Evolutionary conservation across 495 filamentous ascomycete species (phyloP), one percentile per base, ranked within the genome.

Genomic region (Neurospora sp.): DNA sequence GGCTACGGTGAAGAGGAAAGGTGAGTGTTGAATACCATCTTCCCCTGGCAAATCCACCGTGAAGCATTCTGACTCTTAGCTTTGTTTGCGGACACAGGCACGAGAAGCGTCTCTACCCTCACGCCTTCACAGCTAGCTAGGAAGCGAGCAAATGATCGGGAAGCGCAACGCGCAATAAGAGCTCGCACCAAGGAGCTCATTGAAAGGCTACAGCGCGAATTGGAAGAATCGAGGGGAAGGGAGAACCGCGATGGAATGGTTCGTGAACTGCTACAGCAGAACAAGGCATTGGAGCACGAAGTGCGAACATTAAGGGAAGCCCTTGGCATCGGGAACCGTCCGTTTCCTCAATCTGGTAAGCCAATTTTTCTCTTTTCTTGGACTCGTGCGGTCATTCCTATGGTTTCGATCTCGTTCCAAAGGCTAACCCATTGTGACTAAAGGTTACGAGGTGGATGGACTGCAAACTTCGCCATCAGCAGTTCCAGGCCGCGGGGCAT

Each of bases 61-160:
- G 3, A 22, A 72, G 16, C 66, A 38, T 72, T 70, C 72, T 61
- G 14, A 18, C 48, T 22, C 31, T 40, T 59, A 59, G 5, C 11
- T 31, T 27, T 59, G 48, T 27, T n/a, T 69, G 40, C 12, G 38
- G 10, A n/a, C 53, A 20, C 69, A 86, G 89, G 87, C n/a, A 87
- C 88, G 37, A 84, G 91, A 72, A 90, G 90, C 46, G 91, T 94
- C 22, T 89, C 90, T 70, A 92, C 90, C 73, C 87, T 93, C 74
- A 91, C 89, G 14, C 88, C 89, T n/a, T 86, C 89, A 35, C 91
- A 93, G 78, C 84, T 92, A 68, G 90, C 87, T 8, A 88, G 91
- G 78, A 97, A 97, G 81, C 87, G 94, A 71, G 93, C 92, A 77
- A 96, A 96, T 81, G 94, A 97, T 79, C 88, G 94, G 48, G 92